Base-by-base conservation (phyloP, 371 early-diverging fungal genomes). In the Sporodiniella umbellata region DNA sequence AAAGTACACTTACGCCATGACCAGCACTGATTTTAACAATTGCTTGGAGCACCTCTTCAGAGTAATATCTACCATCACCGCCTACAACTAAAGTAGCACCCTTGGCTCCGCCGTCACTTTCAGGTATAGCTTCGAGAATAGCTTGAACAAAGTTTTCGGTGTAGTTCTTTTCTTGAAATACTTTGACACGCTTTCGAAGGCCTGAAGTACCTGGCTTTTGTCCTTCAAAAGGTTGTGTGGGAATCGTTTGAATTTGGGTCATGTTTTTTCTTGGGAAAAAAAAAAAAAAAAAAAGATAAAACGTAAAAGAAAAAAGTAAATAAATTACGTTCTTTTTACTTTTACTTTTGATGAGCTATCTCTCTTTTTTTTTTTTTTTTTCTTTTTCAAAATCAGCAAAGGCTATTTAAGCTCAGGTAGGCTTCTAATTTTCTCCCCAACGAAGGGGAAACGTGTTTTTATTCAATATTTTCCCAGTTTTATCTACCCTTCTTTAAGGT, bases 191-290 rank as follows among this genome's bases (percentile, higher is more conserved):
- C 71, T 97, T 97, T 63, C 98, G 87, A 19, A 97, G 86, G 23
- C 96, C 96, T 37, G 91, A 90, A 17, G 98, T 98, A 56, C 98
- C 98, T 30, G 97, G 98, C 79, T 96, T 96, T 77, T 98, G 98
- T 43, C 87, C 97, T 14, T 85, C 85, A 51, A 83, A 94, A 14
- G 91, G 83, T 48, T 65, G 64, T 12, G 90, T 89, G 4, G 79
- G 51, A 22, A 87, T 61, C 58, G 81, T 73, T 49, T 72, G 65
- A 28, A 83, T 72, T 31, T 66, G 45, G 12, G 68, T 60, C 37
- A 66, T 62, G 46, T 59, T 23, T 15, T 21, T 10, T 31, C n/a
- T 37, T 18, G 18, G 5, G 18, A 23, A 33, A 24, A 28, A 7
- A 33, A 37, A 37, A 45, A 49, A 48, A 56, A 45, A 24, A 33